Conservation (phyloP, 1,139 yeast species). For the Kazachstania sp. region DNA sequence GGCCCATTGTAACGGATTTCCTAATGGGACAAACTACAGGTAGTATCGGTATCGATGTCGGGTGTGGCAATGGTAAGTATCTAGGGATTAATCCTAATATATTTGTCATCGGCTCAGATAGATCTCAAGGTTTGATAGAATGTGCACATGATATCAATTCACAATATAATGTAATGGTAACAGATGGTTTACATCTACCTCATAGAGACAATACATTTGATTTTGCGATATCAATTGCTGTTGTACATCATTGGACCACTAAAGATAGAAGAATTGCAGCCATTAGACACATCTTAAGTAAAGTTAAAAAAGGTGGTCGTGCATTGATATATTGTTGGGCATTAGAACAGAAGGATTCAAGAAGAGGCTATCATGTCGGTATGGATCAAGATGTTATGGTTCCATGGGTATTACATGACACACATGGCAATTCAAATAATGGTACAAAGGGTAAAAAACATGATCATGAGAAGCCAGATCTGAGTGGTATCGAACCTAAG, state of each 20-base stretch:
- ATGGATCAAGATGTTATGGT: constrained; percentile 90
- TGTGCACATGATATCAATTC: constrained; percentile 53
- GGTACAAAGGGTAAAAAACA: constrained; percentile 9
- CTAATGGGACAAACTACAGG: constrained; percentile 38
- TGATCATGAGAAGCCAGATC: constrained; percentile 20
- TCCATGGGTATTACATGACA: constrained; percentile 73
- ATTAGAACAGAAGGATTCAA: constrained; percentile 74
- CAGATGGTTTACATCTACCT: constrained; percentile 72
- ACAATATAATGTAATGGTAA: constrained; percentile 47
- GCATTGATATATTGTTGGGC: constrained; percentile 94
- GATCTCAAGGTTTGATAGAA: constrained; percentile 64
- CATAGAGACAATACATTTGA: constrained; percentile 56
- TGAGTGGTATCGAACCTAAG: constrained; percentile 21
- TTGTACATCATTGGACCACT: constrained; percentile 91
- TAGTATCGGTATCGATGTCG: constrained; percentile 61
- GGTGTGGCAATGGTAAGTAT: constrained; percentile 96
- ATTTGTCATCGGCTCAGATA: constrained; percentile 70
- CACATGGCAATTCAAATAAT: constrained; percentile 13
- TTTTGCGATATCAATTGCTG: constrained; percentile 93
- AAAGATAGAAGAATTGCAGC: constrained; percentile 70
- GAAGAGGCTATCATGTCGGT: constrained; percentile 82
- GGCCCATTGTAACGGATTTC: constrained; percentile 89
- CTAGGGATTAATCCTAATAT: constrained; percentile 60
- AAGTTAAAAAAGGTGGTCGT: constrained; percentile 51
- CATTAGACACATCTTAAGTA: constrained; percentile 54